These are phyloP conservation scores for Aspergillus hortae DNA, from an alignment of 2,329 filamentous ascomycete genomes.

Conservation along the genomic window DNA sequence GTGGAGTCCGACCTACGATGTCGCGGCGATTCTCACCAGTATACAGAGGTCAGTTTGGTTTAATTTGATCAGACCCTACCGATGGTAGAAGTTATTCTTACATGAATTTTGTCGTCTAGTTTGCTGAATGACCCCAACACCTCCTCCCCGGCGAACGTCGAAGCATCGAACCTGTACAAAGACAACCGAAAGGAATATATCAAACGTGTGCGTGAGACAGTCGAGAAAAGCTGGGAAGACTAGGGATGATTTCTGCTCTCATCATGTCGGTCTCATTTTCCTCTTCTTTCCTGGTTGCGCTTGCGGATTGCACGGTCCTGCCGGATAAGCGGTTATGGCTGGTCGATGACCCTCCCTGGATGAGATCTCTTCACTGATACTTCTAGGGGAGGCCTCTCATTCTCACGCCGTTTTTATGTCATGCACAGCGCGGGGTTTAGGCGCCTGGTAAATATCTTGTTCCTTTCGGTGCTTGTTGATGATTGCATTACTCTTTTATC, in stretches of 20 bases:
- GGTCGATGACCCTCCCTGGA: neutral
- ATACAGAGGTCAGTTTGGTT: conserved; percentile 74
- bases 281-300: neutral
- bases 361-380: conserved; percentile 13
- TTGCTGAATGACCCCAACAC: conserved; percentile 97
- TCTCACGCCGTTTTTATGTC: conserved; percentile 21
- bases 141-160: conserved; percentile 95
- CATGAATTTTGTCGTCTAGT: conserved; percentile 47
- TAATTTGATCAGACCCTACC: neutral
- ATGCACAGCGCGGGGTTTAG: conserved; percentile 44
- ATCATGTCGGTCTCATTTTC: neutral
- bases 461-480: conserved; percentile 17
- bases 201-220: conserved; percentile 91
- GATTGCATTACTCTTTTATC: conserved; percentile 15
- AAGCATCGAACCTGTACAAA: conserved; percentile 97
- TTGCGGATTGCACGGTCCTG: neutral
- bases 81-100: conserved; percentile 1
- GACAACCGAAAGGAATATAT: conserved; percentile 96
- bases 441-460: conserved; percentile 33
- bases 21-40: conserved; percentile 92
- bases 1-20: conserved; percentile 98
- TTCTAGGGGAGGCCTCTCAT: conserved; percentile 4
- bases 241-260: conserved; percentile 37
- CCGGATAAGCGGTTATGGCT: no score
- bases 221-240: conserved; percentile 99